Percentiles rank a stretch among this genome's conserved stretches.
Conservation (phyloP, 2,329 filamentous ascomycete species). For the Ceratocystis ficicola region DNA sequence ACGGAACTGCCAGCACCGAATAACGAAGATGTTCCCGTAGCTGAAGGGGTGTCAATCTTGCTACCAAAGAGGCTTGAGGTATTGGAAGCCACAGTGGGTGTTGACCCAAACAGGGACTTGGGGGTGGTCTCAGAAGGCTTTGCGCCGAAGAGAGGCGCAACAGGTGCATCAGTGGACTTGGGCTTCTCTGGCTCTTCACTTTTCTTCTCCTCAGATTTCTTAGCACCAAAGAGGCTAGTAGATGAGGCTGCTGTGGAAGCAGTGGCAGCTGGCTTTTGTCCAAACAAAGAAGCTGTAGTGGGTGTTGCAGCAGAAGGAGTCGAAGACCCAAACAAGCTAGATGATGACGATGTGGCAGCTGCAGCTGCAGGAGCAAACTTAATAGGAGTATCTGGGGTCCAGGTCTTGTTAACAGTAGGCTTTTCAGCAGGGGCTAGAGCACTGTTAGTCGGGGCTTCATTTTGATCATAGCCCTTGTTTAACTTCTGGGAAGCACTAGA, state of each 20-base stretch:
- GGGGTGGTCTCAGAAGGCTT: conserved; percentile 18
- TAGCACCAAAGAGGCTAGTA: conserved; percentile 31
- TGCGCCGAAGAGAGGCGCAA: conserved; percentile 25
- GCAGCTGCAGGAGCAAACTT: conserved; percentile 37
- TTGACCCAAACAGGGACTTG: conserved; percentile 18
- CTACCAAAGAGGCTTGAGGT: conserved; percentile 22
- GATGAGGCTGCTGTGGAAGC: conserved; percentile 29
- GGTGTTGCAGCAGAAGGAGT: conserved; percentile 28
- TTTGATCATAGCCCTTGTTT: conserved; percentile 39
- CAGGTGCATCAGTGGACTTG: conserved; percentile 21
- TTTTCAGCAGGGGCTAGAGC: conserved; percentile 28
- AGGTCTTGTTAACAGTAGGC: conserved; percentile 34
- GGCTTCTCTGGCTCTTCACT: conserved; percentile 19
- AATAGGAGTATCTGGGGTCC: conserved; percentile 41
- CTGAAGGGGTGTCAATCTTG: background rate
- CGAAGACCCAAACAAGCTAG: conserved; percentile 17
- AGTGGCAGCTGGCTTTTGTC: conserved; percentile 28
- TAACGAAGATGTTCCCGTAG: background rate
- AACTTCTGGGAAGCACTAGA: conserved; percentile 45
- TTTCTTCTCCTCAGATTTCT: conserved; percentile 25
- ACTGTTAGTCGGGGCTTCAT: conserved; percentile 33
- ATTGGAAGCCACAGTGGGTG: conserved; percentile 14
- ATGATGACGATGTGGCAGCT: conserved; percentile 13
- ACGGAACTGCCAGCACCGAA: conserved; percentile 5
- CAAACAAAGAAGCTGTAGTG: conserved; percentile 24